Evolutionary conservation across 148 eudicot genomes (phyloP), one percentile per base, ranked within the genome.

Genomic region (Persicaria maculosa): DNA sequence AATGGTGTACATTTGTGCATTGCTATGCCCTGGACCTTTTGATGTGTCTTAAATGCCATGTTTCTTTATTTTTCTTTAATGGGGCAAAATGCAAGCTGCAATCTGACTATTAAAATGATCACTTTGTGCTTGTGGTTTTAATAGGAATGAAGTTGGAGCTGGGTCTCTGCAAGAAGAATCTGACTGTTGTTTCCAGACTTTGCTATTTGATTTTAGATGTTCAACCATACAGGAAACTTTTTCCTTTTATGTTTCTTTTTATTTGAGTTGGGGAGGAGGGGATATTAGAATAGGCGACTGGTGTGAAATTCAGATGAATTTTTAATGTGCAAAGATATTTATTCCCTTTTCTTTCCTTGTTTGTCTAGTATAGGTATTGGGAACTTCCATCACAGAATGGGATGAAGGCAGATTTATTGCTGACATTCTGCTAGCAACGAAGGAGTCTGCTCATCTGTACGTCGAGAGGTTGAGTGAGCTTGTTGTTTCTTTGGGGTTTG

Each of bases 391-490:
- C 81, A 80, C 88, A 20, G 98, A 94, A 77, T 88, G 97, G 97
- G 92, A 88, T 81, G 97, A 86, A 79, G 98, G 98, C 64, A 87
- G 59, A 79, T 59, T 59, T 19, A 79, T 52, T 12, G 87, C 90
- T 31, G 71, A 85, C 40, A 75, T 85, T 71, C 68, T 94, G 71
- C 80, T 94, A 45, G 72, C 86, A 0, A 84, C 96, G 17, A 85
- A 79, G 80, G 89, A 88, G 48, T 88, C 90, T 80, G 88, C 92
- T 84, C 81, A 77, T 54, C 79, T 81, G 89, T 94, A 91, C 79
- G 97, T 96, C 48, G 96, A 90, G 83, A 84, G 92, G 61, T 81
- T 94, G 83, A 59, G 89, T 19, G 97, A 94, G 79, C 93, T 94
- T 74, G 98, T 97, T 71, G 73, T 76, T 75, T 86, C 87, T 75